Evolutionary conservation across 2,329 filamentous ascomycete species (phyloP).

Genomic region (Clonostachys solani): DNA sequence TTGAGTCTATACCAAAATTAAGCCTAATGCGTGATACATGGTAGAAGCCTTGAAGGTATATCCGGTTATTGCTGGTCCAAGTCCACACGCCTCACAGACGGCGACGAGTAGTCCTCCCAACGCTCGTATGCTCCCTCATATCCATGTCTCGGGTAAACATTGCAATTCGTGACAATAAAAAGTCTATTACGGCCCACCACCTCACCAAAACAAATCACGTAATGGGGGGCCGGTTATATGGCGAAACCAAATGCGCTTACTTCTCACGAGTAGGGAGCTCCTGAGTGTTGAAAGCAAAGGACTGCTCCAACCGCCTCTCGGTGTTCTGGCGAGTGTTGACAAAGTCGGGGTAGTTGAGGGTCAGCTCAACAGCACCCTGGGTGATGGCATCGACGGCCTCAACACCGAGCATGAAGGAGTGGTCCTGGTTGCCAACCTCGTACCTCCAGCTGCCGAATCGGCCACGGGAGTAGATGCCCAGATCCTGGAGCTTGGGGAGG

Average conservation of each 20-base stretch:
- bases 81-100: no score
- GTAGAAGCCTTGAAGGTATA: no score
- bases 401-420: conserved; percentile 95
- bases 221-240: no score
- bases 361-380: conserved; percentile 85
- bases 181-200: no score
- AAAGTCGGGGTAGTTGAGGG: conserved; percentile 94
- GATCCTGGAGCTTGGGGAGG: conserved; percentile 84
- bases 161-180: no score
- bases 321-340: conserved; percentile 74
- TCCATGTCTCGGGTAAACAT: no score
- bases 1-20: no score
- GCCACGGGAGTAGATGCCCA: conserved; percentile 91
- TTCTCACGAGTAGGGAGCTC: conserved; percentile 29
- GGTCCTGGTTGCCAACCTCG: conserved; percentile 94
- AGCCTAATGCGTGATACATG: no score
- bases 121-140: no score
- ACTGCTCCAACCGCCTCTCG: conserved; percentile 37
- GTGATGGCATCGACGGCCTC: conserved; percentile 89
- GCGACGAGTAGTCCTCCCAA: no score
- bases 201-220: no score
- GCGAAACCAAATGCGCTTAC: neutral
- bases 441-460: conserved; percentile 98
- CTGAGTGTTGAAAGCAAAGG: conserved; percentile 27
- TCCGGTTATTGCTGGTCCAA: no score